A percentile compares a stretch with the other conserved stretches of the same genome.
Conservation (phyloP, 495 filamentous ascomycete genomes). For the Lasiosphaeria ovina region DNA sequence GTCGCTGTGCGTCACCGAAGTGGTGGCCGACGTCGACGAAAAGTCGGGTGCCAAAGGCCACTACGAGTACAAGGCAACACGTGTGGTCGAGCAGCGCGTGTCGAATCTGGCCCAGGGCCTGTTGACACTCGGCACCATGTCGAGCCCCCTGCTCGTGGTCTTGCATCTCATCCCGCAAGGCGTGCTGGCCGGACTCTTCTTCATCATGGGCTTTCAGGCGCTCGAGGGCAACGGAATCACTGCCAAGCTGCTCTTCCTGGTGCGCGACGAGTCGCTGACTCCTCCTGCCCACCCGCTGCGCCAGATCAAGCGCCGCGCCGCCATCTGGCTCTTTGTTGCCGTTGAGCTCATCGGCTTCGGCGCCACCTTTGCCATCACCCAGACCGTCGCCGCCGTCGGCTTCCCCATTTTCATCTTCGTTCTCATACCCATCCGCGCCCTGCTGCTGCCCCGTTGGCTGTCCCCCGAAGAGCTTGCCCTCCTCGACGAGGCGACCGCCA, state of each 20-base stretch:
- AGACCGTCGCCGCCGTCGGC: conserved; percentile 91
- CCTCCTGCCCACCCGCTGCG: conserved; percentile 64
- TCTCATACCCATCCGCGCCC: conserved; percentile 73
- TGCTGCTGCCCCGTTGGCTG: conserved; percentile 72
- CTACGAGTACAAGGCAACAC: conserved; percentile 58
- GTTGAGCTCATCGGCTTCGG: conserved; percentile 79
- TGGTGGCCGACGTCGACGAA: conserved; percentile 54
- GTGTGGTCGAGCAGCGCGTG: conserved; percentile 87
- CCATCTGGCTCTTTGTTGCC: conserved; percentile 73
- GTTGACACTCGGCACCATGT: conserved; percentile 82
- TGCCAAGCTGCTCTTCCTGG: conserved; percentile 72
- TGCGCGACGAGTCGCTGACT: conserved; percentile 64
- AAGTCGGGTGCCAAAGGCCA: conserved; percentile 59
- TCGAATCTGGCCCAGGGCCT: conserved; percentile 85
- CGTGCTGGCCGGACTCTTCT: conserved; percentile 88
- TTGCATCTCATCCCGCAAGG: conserved; percentile 84
- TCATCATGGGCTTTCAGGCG: conserved; percentile 89
- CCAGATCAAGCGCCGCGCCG: conserved; percentile 54
- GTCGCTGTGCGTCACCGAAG: conserved; percentile 71
- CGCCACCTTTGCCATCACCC: conserved; percentile 90
- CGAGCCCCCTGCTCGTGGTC: conserved; percentile 76
- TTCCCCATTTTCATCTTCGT: conserved; percentile 85
- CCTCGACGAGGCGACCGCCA: conserved; percentile 79
- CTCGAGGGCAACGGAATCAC: conserved; percentile 81
- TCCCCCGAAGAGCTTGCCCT: conserved; percentile 62